These are phyloP conservation scores for Auricularia sp. DNA, from an alignment of 768 basidiomycete species.

Conservation along the genomic window DNA sequence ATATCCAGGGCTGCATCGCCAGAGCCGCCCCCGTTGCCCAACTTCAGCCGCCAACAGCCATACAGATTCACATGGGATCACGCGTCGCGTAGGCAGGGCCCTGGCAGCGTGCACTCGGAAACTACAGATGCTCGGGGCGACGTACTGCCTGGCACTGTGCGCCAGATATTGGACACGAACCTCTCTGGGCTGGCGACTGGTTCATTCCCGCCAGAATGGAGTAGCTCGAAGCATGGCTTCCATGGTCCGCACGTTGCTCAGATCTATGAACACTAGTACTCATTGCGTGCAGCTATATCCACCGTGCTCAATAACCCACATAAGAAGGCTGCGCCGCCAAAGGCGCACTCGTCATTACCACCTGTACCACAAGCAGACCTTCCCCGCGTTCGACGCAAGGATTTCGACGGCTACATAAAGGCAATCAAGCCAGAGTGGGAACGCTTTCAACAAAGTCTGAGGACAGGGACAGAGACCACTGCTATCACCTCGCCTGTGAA, in stretches of 20 bases:
- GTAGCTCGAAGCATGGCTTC: slow-evolving; percentile 75
- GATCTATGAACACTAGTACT: neutral
- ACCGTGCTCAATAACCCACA: slow-evolving; percentile 88
- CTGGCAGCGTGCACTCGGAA: slow-evolving; percentile 59
- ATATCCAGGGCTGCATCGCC: slow-evolving; percentile 48
- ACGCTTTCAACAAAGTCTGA: slow-evolving; percentile 41
- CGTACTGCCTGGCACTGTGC: slow-evolving; percentile 31
- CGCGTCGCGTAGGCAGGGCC: slow-evolving; percentile 43
- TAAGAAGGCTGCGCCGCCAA: slow-evolving; percentile 74
- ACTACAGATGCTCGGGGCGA: slow-evolving; percentile 61
- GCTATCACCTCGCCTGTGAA: neutral
- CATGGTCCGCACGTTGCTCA: slow-evolving; percentile 48
- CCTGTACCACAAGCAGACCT: slow-evolving; percentile 61
- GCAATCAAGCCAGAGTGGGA: slow-evolving; percentile 71
- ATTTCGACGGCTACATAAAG: slow-evolving; percentile 75
- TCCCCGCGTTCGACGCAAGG: slow-evolving; percentile 68
- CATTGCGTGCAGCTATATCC: slow-evolving; percentile 59
- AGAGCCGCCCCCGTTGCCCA: slow-evolving; percentile 32
- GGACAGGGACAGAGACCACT: neutral
- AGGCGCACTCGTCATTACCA: slow-evolving; percentile 73
- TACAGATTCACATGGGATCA: slow-evolving; percentile 75
- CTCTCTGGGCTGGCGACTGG: slow-evolving; percentile 40
- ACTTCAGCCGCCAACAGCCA: slow-evolving; percentile 33
- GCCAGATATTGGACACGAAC: slow-evolving; percentile 36
- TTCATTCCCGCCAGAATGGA: slow-evolving; percentile 58